Evolutionary conservation across 23 red algal species (phyloP), one percentile per base, ranked within the genome.

Genomic region (Gracilaria caudata): DNA sequence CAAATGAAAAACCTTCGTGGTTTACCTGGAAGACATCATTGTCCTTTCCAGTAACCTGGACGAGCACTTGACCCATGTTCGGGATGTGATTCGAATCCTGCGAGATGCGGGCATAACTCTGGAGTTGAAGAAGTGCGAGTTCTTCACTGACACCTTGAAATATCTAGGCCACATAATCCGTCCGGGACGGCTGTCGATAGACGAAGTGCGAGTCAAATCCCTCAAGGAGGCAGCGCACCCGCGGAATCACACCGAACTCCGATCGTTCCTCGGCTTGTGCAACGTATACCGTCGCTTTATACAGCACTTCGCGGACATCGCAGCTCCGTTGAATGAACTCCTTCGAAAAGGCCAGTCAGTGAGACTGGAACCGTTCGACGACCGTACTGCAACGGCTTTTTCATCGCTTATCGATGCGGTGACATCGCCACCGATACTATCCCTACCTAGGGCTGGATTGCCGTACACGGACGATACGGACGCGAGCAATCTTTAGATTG

Each of bases 1-100:
- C 23, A 39, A 46, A 30, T 92, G 77, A 25, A 40, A 83, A 24
- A 71, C 44, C 21, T 81, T 32, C 59, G 41, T 92, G 19, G 63
- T 92, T 0, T 83, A 92, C 55, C 55, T 92, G 12, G 63, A 92
- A 32, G 88, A 92, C 49, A 77, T 83, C 14, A 92, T 92, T 54
- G 57, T 83, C 21, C 83, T 92, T 66, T 82, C 76, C 23, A 66
- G 56, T 10, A 77, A 73, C 46, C 33, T 92, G 23, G 78, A 92
- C 37, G 51, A 73, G 20, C 77, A 83, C 68, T n/a, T 77, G 33
- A 35, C 16, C 11, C 61, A 92, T 30, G 39, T 77, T 0, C 37
- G 60, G 21, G 33, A 74, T 17, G 78, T 92, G 21, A 57, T 84
- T 23, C 54, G 32, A 30, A 29, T 77, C n/a, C 46, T 92, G 41